phyloP scores from a whole-genome alignment of 306 rosid species.

The Argentina anserina region DNA sequence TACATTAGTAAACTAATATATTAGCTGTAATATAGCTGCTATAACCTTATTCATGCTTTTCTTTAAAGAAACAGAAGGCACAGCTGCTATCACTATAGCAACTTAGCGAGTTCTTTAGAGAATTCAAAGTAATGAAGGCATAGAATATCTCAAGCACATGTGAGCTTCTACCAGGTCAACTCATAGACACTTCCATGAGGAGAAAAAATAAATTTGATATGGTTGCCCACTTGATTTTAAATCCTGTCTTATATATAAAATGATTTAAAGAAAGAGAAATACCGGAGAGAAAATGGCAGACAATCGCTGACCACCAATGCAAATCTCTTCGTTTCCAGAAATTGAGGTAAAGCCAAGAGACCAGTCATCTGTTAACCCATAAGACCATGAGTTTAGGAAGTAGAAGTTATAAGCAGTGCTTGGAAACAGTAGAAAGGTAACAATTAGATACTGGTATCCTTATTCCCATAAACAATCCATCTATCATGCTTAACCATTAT shows the following conservation, averaged over 20 bases:
- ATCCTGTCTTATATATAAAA: not conserved
- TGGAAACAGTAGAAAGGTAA: not conserved
- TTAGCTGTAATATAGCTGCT: not conserved
- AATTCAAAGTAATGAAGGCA: not conserved
- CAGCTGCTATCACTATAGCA: not conserved
- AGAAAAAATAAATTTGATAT: not conserved
- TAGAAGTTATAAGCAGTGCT: conserved; percentile 1
- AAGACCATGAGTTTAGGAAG: not conserved
- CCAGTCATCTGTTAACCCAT: conserved; percentile 61
- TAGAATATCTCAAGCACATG: not conserved
- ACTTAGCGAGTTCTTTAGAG: not conserved
- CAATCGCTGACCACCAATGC: conserved; percentile 64
- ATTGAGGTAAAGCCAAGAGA: conserved; percentile 62
- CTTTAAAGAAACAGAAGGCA: not conserved
- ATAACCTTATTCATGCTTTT: not conserved
- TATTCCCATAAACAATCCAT: not conserved
- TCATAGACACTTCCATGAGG: not conserved
- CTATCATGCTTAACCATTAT: not conserved
- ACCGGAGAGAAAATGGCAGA: conserved; percentile 70
- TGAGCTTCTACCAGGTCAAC: not conserved
- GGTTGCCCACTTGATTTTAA: not conserved
- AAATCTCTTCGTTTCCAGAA: conserved; percentile 60
- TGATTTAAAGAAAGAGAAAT: conserved; percentile 21
- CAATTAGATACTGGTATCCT: not conserved
- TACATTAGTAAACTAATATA: not conserved